Percentiles rank a stretch among this genome's conserved stretches.
Conservation (phyloP, 139 green algal genomes). For the Chlorella sp. region DNA sequence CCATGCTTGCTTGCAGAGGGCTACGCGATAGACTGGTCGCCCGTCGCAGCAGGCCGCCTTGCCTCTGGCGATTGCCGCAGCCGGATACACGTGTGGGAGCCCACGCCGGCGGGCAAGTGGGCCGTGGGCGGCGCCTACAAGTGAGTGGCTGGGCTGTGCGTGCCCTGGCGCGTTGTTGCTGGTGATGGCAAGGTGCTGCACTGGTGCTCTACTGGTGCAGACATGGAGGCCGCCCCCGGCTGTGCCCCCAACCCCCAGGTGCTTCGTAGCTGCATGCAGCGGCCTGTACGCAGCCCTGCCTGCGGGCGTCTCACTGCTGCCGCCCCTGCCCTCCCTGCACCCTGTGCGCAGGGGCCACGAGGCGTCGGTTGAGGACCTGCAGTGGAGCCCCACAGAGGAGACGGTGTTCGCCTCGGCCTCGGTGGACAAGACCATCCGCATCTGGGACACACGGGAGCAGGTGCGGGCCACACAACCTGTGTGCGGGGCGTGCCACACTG, state of each 20-base stretch:
- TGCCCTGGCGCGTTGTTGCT: too few species aligned
- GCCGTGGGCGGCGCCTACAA: constrained; percentile 57
- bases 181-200: too few species aligned
- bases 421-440: constrained; percentile 79
- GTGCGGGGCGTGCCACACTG: too few species aligned
- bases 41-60: constrained; percentile 70
- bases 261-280: too few species aligned
- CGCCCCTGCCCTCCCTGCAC: not conserved
- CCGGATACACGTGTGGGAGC: constrained; percentile 92
- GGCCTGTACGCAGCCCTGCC: too few species aligned
- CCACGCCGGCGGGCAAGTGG: constrained; percentile 73
- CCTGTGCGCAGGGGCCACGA: constrained; percentile 55
- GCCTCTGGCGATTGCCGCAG: constrained; percentile 63
- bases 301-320: not conserved
- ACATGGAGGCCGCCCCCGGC: too few species aligned
- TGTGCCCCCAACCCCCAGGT: too few species aligned
- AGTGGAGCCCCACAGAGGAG: constrained; percentile 93
- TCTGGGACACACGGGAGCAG: constrained; percentile 90
- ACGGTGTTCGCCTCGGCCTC: constrained; percentile 91
- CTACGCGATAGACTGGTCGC: constrained; percentile 90
- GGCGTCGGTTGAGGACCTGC: constrained; percentile 90
- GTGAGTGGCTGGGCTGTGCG: not conserved
- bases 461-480: too few species aligned
- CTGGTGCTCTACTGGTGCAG: too few species aligned
- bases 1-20: constrained; percentile 69